Evolutionary conservation across 2,329 filamentous ascomycete species (phyloP), one percentile per base, ranked within the genome.

Genomic region (Hypoxylon sp.): DNA sequence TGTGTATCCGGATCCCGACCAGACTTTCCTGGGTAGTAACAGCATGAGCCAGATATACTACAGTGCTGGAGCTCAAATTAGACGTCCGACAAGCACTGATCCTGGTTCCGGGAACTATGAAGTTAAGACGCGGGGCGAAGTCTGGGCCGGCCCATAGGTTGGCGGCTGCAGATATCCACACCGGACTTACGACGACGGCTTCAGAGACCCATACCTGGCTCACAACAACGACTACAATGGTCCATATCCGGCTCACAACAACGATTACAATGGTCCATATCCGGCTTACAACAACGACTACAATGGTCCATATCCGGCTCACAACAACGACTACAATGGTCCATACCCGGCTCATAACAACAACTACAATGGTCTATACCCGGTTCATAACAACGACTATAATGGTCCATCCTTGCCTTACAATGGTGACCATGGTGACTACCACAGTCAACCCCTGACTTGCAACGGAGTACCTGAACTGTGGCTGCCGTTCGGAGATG

Each of bases 1-100:
- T 71, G 90, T 92, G 69, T 97, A 97, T 77, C 89, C 91, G 6
- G 97, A 98, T 73, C 92, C 93, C 0, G 94, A 97, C 74, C 88
- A 89, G 26, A 91, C 91, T 67, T 86, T 86, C 37, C 86, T 88
- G 54, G 85, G 86, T 42, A 84, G 85, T 35, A 74, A 81, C 3
- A 85, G 86, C 46, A 86, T 90, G 77, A 86, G 86, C 35, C 89
- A 91, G 74, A 88, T 94, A 83, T 95, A 94, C 79, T 94, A 94
- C 73, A 85, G 86, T 37, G 89, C 88, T 69, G 86, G 88, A 5
- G 86, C 78, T 8, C 71, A 75, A 48, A 89, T 93, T 73, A 89
- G 92, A 63, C 87, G 92, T 66, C 90, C 91, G 3, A 91, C 92
- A 73, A 94, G 92, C 84, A 88, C 92, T 2, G 92, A 96, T 77